Percentiles rank a stretch among this genome's conserved stretches.
phyloP scores from a whole-genome alignment of 2,329 filamentous ascomycete genomes.

The Aaosphaeria pasadenensis region DNA sequence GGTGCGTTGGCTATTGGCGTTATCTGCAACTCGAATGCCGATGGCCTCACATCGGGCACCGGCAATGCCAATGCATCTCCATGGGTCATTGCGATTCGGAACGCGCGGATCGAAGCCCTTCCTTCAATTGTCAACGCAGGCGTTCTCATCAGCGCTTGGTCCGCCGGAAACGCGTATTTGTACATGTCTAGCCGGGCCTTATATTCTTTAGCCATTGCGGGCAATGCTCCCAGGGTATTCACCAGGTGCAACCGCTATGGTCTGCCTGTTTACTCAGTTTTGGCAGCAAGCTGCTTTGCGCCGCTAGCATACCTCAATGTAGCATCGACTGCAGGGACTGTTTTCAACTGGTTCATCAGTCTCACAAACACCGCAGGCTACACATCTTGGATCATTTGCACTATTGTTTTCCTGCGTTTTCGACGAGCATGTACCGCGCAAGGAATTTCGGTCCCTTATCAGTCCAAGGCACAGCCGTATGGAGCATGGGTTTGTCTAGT shows the following conservation, averaged over 20 bases:
- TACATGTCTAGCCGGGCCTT: constrained; percentile 22
- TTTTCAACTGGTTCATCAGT: constrained; percentile 34
- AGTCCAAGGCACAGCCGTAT: constrained; percentile 58
- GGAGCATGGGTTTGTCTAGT: constrained; percentile 59
- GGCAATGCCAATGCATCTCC: constrained; percentile 45
- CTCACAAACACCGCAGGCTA: constrained; percentile 33
- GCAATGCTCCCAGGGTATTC: constrained; percentile 20
- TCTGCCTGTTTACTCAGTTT: constrained; percentile 44
- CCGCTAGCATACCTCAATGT: constrained; percentile 8
- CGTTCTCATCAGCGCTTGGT: constrained; percentile 24
- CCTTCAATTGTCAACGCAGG: constrained; percentile 22
- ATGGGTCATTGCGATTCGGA: constrained; percentile 51
- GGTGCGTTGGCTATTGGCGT: constrained; percentile 57
- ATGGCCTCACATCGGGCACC: constrained; percentile 38
- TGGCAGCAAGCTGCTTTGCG: constrained; percentile 47
- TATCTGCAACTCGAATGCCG: constrained; percentile 55
- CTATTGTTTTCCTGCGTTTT: constrained; percentile 26
- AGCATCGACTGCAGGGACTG: constrained; percentile 4
- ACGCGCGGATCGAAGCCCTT: constrained; percentile 42
- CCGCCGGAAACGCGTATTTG: constrained; percentile 22
- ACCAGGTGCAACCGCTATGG: constrained; percentile 8
- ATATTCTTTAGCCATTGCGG: constrained; percentile 19
- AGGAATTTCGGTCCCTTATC: constrained; percentile 46
- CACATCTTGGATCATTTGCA: constrained; percentile 28
- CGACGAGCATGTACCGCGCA: constrained; percentile 24